phyloP scores from a whole-genome alignment of 225 moss, liverwort and hornwort genomes.

The Anthoceros angustus region DNA sequence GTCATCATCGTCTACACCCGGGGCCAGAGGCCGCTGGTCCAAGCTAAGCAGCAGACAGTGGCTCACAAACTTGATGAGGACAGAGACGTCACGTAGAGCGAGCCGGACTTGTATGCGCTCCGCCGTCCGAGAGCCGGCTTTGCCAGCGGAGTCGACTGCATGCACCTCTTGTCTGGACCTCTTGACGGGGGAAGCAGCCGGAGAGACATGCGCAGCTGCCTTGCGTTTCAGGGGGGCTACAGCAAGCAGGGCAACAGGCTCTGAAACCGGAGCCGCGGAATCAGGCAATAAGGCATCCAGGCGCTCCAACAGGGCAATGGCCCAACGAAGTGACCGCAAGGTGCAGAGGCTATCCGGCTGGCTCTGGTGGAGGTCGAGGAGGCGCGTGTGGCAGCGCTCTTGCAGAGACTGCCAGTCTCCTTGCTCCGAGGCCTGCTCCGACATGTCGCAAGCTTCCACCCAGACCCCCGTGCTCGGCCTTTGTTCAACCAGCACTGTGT shows the following conservation, averaged over 20 bases:
- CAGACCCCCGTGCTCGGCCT: background rate
- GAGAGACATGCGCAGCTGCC: background rate
- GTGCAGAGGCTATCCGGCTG: background rate
- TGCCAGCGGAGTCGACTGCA: conserved; percentile 14
- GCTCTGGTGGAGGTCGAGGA: background rate
- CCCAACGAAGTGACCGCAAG: background rate
- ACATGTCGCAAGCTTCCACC: background rate
- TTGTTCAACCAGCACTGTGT: too few relatives aligned
- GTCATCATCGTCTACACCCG: conserved; percentile 9
- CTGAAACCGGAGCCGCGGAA: background rate
- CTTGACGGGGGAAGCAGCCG: background rate
- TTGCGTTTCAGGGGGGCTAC: background rate
- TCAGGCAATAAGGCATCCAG: background rate
- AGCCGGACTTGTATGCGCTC: conserved; percentile 56
- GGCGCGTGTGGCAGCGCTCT: background rate
- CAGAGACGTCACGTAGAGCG: conserved; percentile 32
- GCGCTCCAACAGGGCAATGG: background rate
- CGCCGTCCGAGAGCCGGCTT: conserved; percentile 58
- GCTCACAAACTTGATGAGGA: conserved; percentile 54
- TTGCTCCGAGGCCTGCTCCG: background rate
- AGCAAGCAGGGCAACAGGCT: background rate
- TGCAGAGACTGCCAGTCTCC: background rate
- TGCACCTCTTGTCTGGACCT: background rate
- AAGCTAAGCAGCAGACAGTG: conserved; percentile 60
- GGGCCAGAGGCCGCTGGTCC: conserved; percentile 38